A percentile compares a stretch with the other conserved stretches of the same genome.
Conservation (phyloP, 805 yeast species). For the Candida nanaspora region DNA sequence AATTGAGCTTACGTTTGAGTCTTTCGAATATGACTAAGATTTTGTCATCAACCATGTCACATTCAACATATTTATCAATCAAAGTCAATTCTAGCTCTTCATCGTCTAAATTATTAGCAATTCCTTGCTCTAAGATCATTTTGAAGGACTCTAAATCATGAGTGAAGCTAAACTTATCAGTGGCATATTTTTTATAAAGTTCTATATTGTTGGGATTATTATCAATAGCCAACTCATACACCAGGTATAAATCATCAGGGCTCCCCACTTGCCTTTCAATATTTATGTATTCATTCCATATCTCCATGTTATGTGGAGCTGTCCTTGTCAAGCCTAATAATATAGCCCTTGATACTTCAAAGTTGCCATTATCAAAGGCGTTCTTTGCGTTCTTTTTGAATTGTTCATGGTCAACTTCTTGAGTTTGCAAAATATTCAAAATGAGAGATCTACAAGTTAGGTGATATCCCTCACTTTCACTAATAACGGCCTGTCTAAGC, state of each 20-base stretch:
- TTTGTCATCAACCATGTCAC: constrained; percentile 22
- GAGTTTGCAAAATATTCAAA: constrained; percentile 27
- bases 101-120: constrained; percentile 32
- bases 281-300: constrained; percentile 43
- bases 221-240: constrained; percentile 47
- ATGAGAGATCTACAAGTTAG: constrained; percentile 51
- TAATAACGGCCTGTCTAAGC: constrained; percentile 46
- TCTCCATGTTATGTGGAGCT: constrained; percentile 36
- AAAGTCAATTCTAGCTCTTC: constrained; percentile 66
- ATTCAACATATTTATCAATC: constrained; percentile 52
- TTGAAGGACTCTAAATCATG: constrained; percentile 46
- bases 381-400: constrained; percentile 32
- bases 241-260: constrained; percentile 17
- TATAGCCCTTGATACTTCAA: constrained; percentile 38
- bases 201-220: constrained; percentile 42
- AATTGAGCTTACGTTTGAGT: constrained; percentile 7
- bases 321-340: constrained; percentile 37
- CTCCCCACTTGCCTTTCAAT: constrained; percentile 19
- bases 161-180: constrained; percentile 47
- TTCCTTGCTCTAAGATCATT: constrained; percentile 42
- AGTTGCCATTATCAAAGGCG: constrained; percentile 16
- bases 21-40: constrained; percentile 31
- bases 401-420: constrained; percentile 15
- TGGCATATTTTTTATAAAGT: constrained; percentile 64
- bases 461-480: constrained; percentile 40